Evolutionary conservation across 2,329 filamentous ascomycete species (phyloP).

Genomic region (Podosphaera fusca): DNA sequence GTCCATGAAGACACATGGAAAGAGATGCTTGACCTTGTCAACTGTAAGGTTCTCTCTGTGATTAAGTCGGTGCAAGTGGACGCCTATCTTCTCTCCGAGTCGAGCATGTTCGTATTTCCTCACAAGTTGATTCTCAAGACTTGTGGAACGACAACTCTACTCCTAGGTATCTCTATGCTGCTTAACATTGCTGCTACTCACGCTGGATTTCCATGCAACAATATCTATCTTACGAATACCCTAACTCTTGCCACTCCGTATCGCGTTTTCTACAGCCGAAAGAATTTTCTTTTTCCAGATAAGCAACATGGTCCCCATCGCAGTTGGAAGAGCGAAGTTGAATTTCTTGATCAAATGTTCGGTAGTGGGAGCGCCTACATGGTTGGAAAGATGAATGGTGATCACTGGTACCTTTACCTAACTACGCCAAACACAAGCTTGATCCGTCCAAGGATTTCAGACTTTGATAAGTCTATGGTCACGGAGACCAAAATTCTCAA

Average conservation of each 20-base stretch:
- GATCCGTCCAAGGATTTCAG: conserved; percentile 64
- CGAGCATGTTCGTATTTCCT: conserved; percentile 99
- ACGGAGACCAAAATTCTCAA: conserved; percentile 16
- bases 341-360: conserved; percentile 78
- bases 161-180: conserved; percentile 73
- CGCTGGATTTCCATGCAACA: conserved; percentile 71
- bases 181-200: conserved; percentile 73
- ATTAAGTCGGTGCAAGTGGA: conserved; percentile 86
- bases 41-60: conserved; percentile 92
- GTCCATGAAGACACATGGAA: conserved; percentile 76
- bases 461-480: conserved; percentile 21
- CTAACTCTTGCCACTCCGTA: conserved; percentile 67
- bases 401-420: conserved; percentile 97
- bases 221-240: conserved; percentile 42
- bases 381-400: conserved; percentile 99
- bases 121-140: conserved; percentile 99
- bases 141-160: conserved; percentile 83
- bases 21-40: conserved; percentile 90
- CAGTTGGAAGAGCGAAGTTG: conserved; percentile 94
- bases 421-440: conserved; percentile 58
- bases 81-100: conserved; percentile 90
- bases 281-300: conserved; percentile 93
- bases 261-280: conserved; percentile 94
- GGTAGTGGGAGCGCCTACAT: conserved; percentile 88
- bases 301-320: conserved; percentile 84